Evolutionary conservation across 2,329 filamentous ascomycete genomes (phyloP), one percentile per base, ranked within the genome.

Genomic region (Aquanectria penicillioides): DNA sequence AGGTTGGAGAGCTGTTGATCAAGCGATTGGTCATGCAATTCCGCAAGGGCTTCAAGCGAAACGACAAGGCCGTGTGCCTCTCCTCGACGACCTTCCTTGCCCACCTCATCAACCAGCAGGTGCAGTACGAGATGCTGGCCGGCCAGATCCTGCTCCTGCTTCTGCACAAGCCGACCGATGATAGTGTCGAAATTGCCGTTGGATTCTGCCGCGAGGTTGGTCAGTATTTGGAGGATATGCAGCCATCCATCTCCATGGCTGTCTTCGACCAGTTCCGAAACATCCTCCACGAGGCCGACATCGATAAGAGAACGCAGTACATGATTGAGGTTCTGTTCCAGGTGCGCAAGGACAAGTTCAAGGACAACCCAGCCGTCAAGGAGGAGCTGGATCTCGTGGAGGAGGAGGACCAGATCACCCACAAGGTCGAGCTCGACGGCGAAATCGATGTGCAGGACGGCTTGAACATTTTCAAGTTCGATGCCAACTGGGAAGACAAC

Each of bases 261-360:
- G 93, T 99, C 7, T 99, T 97, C 72, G 95, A 99, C 71, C 94
- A 97, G 75, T 97, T 99, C 81, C 84, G 95, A 68, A 94, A 90
- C 69, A 97, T 98, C 63, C 81, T 99, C 8, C 94, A 99, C 79
- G 95, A 99, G 76, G 93, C 93, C 38, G 94, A 95, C 72, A 97
- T 99, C 74, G 94, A 98, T 73, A 97, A 97, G 82, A 86, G 95
- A 64, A 94, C 94, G n/a, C 95, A 99, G 78, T 99, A 98, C 78
- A 97, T 97, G 92, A 94, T 99, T 56, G 95, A 99, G 75, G 95
- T 98, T 6, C 80, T 99, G 37, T 99, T 99, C 75, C 94, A 99
- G 78, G 90, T 97, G 54, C 87, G 95, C 63, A 97, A 97, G 77
- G 94, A 98, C 78, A 91, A 91, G 70, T 99, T 97, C 82, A 97